Base-by-base conservation (phyloP, 805 yeast species). In the Yamadazyma akitaensis region DNA sequence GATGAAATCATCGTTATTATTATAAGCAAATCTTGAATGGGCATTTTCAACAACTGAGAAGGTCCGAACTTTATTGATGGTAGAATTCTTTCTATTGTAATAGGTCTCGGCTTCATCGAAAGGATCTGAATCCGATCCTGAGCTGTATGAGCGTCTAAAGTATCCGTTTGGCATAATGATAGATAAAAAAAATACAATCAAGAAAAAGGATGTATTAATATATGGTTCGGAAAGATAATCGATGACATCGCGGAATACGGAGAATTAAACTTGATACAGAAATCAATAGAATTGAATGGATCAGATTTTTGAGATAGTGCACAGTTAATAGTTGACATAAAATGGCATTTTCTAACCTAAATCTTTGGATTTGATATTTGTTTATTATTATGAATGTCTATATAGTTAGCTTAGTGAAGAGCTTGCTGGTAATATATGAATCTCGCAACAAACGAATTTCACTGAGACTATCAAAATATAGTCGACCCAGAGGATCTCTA, bases 61-160 rank as follows among this genome's bases (percentile, higher is more conserved):
- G 0, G 89, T 83, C 54, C 90, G 68, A 2, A 77, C 73, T 46
- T 85, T 65, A 24, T 77, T 80, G 35, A 73, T 66, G 48, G 64
- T 67, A 14, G 77, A 66, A 37, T 62, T 57, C 16, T 40, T 39
- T 30, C 61, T 60, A 1, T 73, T 67, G 62, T 86, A 85, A 61
- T 86, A 86, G 21, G 75, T 69, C 41, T 84, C 91, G 0, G 92
- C 77, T n/a, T 69, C 64, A 14, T 84, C 83, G 51, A 72, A 83
- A 0, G 94, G 94, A 58, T 84, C 83, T n/a, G 76, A 79, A 30
- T 76, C 81, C 24, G 68, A 57, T 1, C 59, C 48, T 5, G 62
- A 47, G 3, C 82, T 76, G 2, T 77, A 70, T 56, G 41, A 61
- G 55, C 48, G 60, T 30, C 38, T 43, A 28, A 30, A 37, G 31